Evolutionary conservation across 805 yeast genomes (phyloP), one percentile per base, ranked within the genome.

Genomic region (Lipomyces orientalis): DNA sequence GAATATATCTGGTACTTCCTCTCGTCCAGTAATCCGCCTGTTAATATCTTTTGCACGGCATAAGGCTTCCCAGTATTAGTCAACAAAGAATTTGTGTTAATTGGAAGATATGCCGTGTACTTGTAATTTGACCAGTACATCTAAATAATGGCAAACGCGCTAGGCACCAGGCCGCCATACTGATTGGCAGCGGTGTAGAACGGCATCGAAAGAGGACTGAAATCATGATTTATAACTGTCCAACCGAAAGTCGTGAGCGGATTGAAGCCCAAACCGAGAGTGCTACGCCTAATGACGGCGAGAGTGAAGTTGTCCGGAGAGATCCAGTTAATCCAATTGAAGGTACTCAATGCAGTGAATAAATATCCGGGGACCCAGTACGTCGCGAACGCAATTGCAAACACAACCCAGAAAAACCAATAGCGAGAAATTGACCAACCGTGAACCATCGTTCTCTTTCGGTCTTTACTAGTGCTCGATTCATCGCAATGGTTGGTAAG

Each of bases 291-390:
- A 19, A 89, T 79, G 74, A 86, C 89, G 72, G 87, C 87, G 29
- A 88, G 82, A n/a, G 83, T 81, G 61, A 84, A 84, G 74, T 86
- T 86, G 57, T 86, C 76, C 29, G 84, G 84, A 31, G 80, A 81
- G 61, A 87, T 86, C 91, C 92, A 88, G 31, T 88, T 81, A 39
- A 87, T 84, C 81, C 88, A 86, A 22, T 78, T 73, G 74, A 89
- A 87, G 71, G 81, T 80, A 1, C 89, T 83, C 66, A 89, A 78
- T 16, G 86, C 89, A 39, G 82, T 81, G 77, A 86, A 85, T 51
- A 88, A 78, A 75, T 79, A 87, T 54, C 85, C 88, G 19, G 90
- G 90, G 69, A 88, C 73, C 85, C 87, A 87, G 71, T 84, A 82
- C 81, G 86, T 87, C 2, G 81, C 68, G 68, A 83, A 82, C 16